Base-by-base conservation (phyloP, 2,329 filamentous ascomycete genomes). In the Trichoderma simmonsii region DNA sequence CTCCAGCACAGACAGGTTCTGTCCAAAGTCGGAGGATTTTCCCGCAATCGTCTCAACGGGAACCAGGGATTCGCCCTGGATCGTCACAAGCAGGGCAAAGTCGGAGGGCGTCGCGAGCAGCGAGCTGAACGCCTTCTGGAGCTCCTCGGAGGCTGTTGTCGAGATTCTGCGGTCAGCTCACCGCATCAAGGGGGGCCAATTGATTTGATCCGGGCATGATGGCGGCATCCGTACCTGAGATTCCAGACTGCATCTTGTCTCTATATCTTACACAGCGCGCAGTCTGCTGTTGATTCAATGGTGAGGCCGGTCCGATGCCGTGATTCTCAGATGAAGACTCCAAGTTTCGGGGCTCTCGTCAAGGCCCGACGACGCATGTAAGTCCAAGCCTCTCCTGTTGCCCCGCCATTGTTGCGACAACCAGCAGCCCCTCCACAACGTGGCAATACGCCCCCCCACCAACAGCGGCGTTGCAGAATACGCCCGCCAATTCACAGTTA, bases 41-140 rank as follows among this genome's bases (percentile, higher is more conserved):
- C 86, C 84, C 34, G 93, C 86, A 30, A 88, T 80, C 14, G 84
- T 82, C 24, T 85, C 81, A 63, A 88, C 76, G 2, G 92, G 92
- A 1, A 88, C 83, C 72, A 96, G 89, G 39, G 88, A 80, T 82
- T 96, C 93, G 72, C 87, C 85, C 63, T 87, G 81, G 78, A 96
- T 95, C 74, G 87, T 91, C 67, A 89, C 90, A 68, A 95, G 83
- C 48, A 96, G 88, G 66, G 89, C 93, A 75, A 93, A 92, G 75
- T 90, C 86, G 64, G 85, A 82, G 70, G 86, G 80, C 65, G 87
- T 87, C 63, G 86, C 86, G 75, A 94, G 86, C 78, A 96, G 86
- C 73, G 83, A 84, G 82, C 89, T 90, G 86, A 96, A 95, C 77
- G 92, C 87, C 77, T 89, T 84, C 79, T 90, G 88, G 74, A 96